These are phyloP conservation scores for Aspergillus calidoustus DNA, from an alignment of 2,329 filamentous ascomycete species.

Conservation along the genomic window DNA sequence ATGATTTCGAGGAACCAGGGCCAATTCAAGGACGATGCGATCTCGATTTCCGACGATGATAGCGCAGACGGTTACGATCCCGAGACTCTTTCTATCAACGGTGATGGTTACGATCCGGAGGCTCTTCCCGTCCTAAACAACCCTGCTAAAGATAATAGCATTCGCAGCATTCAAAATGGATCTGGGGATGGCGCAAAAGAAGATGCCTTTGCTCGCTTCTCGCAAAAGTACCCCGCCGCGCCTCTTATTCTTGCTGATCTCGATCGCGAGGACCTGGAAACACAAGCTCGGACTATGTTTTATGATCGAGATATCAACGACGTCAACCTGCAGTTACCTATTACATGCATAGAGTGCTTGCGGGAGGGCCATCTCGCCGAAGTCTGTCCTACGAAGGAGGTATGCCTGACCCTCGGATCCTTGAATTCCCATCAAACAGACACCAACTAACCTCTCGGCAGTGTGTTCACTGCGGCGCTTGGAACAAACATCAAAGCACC, in stretches of 20 bases:
- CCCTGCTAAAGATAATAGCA: constrained; percentile 16
- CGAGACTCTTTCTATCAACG: not conserved
- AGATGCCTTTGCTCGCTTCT: constrained; percentile 39
- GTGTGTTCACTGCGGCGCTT: constrained; percentile 50
- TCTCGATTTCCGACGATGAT: not conserved
- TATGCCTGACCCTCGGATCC: constrained; percentile 25
- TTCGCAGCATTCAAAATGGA: constrained; percentile 5
- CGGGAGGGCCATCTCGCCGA: constrained; percentile 48
- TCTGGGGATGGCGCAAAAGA: constrained; percentile 34
- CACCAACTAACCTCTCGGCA: constrained; percentile 20
- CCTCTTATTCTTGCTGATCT: constrained; percentile 45
- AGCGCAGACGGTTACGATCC: not conserved
- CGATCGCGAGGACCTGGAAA: constrained; percentile 42
- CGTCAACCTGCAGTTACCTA: constrained; percentile 46
- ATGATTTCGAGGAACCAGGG: not conserved
- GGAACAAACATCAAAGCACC: constrained; percentile 45
- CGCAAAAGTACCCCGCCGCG: constrained; percentile 39
- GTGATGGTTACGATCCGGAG: constrained; percentile 32
- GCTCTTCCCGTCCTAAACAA: constrained; percentile 17
- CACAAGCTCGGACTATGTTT: constrained; percentile 45
- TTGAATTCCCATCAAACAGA: not conserved
- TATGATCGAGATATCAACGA: constrained; percentile 44
- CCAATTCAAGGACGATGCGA: constrained; percentile 18
- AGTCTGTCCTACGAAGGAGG: constrained; percentile 50
- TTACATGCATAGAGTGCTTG: constrained; percentile 49